A percentile compares a stretch with the other conserved stretches of the same genome.
Conservation (phyloP, 495 filamentous ascomycete species). For the Jackrogersella minutella region DNA sequence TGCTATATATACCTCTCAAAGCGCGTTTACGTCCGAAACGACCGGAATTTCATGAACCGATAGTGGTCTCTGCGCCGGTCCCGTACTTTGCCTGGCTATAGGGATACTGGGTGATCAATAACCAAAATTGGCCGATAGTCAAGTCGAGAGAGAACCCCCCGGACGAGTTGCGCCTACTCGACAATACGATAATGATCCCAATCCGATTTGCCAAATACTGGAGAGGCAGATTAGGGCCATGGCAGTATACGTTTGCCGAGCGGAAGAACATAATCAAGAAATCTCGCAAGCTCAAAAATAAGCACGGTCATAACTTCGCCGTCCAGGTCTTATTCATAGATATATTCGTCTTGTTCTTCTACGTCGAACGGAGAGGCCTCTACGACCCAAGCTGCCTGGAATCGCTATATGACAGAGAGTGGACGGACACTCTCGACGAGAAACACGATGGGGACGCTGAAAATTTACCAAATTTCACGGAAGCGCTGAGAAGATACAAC, state of each 20-base stretch:
- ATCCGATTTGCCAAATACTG: conserved; percentile 7
- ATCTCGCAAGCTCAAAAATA: not conserved
- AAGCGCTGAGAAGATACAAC: not conserved
- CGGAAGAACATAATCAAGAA: not conserved
- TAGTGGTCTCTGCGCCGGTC: not conserved
- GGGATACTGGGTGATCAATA: conserved; percentile 17
- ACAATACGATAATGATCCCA: not conserved
- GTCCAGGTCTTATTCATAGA: conserved; percentile 21
- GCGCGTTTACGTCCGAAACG: not conserved
- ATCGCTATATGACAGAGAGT: conserved; percentile 17
- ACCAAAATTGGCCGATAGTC: not conserved
- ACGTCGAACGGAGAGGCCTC: conserved; percentile 11
- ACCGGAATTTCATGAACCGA: not conserved
- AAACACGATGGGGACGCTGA: not conserved
- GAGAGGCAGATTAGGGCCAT: not conserved
- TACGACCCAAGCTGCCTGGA: not conserved
- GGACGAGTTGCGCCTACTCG: not conserved
- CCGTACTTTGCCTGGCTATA: not conserved
- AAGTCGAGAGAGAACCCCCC: not conserved
- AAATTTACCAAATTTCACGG: not conserved
- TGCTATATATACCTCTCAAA: conserved; percentile 5
- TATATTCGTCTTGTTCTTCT: conserved; percentile 20
- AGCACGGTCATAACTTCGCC: not conserved
- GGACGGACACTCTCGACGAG: conserved; percentile 5
- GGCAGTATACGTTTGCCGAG: not conserved